Percentiles rank a stretch among this genome's conserved stretches.
These are phyloP conservation scores for Alternaria solani DNA, from an alignment of 2,329 filamentous ascomycete genomes.

Conservation along the genomic window DNA sequence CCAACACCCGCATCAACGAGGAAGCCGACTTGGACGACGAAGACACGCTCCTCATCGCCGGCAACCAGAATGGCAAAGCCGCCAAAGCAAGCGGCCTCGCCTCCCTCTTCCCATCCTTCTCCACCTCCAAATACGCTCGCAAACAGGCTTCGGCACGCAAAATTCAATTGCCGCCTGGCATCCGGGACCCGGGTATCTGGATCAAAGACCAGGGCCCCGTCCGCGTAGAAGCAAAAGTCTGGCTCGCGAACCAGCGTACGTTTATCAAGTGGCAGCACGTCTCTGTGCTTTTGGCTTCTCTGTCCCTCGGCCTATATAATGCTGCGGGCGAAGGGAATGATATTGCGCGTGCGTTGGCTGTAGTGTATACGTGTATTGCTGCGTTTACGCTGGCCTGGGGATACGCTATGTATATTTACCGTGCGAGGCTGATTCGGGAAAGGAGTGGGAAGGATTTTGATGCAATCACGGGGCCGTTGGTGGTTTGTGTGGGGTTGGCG, in stretches of 20 bases:
- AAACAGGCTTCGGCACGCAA: conserved; percentile 53
- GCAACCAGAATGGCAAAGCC: conserved; percentile 50
- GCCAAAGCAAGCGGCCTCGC: conserved; percentile 67
- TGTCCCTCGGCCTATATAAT: conserved; percentile 87
- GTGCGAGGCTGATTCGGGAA: conserved; percentile 80
- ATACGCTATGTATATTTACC: conserved; percentile 79
- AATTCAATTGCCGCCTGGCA: conserved; percentile 78
- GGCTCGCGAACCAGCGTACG: conserved; percentile 97
- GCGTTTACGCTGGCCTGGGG: conserved; percentile 88
- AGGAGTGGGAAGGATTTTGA: conserved; percentile 94
- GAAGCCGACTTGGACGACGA: conserved; percentile 61
- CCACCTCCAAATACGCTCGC: conserved; percentile 72
- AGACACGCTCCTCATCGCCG: conserved; percentile 14
- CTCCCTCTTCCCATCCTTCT: conserved; percentile 82
- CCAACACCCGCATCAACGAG: conserved; percentile 52
- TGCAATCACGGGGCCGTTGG: conserved; percentile 81
- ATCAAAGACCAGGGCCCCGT: conserved; percentile 95
- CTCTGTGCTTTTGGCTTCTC: conserved; percentile 80
- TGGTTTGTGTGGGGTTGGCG: conserved; percentile 81
- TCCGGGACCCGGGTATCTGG: conserved; percentile 84
- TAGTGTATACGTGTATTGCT: conserved; percentile 83
- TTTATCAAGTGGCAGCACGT: conserved; percentile 99
- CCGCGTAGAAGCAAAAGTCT: conserved; percentile 96
- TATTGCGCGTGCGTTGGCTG: conserved; percentile 80
- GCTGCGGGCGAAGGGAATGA: conserved; percentile 78